A percentile compares a stretch with the other conserved stretches of the same genome.
Evolutionary conservation across 805 yeast species (phyloP).

Genomic region (Lipomyces chichibuensis): DNA sequence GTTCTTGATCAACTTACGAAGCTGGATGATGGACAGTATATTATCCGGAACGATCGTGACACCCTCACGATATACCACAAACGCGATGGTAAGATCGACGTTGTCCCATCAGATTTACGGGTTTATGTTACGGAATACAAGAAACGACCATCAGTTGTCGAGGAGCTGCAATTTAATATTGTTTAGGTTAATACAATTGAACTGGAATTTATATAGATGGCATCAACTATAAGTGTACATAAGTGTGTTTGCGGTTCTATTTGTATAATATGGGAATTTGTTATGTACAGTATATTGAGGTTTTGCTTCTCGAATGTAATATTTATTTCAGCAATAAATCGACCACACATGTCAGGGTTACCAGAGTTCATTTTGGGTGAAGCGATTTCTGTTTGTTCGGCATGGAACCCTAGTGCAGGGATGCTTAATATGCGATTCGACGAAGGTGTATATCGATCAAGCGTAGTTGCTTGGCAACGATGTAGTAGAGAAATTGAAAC

Average conservation of each 20-base stretch:
- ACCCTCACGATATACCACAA: slow-evolving; percentile 1
- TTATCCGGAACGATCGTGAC: slow-evolving; percentile 5
- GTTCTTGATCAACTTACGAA: neutral
- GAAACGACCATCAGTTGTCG: neutral
- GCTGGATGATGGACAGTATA: slow-evolving; percentile 12
- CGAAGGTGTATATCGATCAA: too few species aligned
- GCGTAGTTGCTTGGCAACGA: too few species aligned
- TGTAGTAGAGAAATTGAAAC: too few species aligned
- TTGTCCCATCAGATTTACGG: slow-evolving; percentile 2
- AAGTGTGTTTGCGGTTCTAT: neutral
- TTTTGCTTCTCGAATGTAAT: neutral
- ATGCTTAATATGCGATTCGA: too few species aligned
- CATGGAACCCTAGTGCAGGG: too few species aligned
- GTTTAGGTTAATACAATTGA: neutral
- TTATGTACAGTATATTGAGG: neutral
- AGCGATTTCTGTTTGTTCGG: too few species aligned
- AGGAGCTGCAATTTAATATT: neutral
- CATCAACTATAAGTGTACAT: neutral
- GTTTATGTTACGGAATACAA: neutral
- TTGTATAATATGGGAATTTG: neutral
- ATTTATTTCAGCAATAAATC: neutral
- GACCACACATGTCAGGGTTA: too few species aligned
- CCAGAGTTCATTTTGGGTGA: too few species aligned
- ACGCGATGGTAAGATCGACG: slow-evolving; percentile 1
- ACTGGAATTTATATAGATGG: neutral